Evolutionary conservation across 2,329 filamentous ascomycete species (phyloP).

Genomic region (Neonectria faginata): DNA sequence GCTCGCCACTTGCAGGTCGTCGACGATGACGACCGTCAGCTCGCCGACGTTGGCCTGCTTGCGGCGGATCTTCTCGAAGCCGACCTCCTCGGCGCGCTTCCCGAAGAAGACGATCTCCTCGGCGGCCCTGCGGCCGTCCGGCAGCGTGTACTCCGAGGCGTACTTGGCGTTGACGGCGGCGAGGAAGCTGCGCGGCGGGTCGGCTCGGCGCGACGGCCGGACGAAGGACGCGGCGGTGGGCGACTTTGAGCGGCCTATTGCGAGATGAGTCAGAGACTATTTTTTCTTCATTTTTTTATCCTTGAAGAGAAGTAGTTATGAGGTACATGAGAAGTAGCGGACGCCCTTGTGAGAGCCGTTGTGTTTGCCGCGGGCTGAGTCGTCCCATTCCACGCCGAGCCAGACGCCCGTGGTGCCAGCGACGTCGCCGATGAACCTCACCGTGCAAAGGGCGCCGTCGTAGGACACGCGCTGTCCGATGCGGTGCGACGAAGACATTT

Average conservation of each 20-base stretch:
- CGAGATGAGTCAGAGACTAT: conserved; percentile 10
- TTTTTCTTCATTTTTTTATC: background rate
- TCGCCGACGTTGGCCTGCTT: conserved; percentile 83
- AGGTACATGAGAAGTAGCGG: conserved; percentile 84
- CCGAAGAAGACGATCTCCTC: conserved; percentile 74
- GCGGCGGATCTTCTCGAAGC: conserved; percentile 90
- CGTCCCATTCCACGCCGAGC: conserved; percentile 98
- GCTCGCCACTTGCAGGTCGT: conserved; percentile 73
- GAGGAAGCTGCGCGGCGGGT: conserved; percentile 78
- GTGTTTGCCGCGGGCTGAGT: conserved; percentile 87
- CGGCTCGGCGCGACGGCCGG: conserved; percentile 77
- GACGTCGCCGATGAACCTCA: conserved; percentile 84
- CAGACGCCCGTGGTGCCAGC: conserved; percentile 81
- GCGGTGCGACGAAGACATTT: conserved; percentile 57
- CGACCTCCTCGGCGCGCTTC: conserved; percentile 92
- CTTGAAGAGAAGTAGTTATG: background rate
- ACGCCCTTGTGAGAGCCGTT: conserved; percentile 83
- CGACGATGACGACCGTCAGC: conserved; percentile 83
- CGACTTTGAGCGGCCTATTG: conserved; percentile 68
- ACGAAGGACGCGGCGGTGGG: conserved; percentile 87
- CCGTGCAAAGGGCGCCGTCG: conserved; percentile 80
- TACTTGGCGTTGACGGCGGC: conserved; percentile 88
- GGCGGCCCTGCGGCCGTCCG: conserved; percentile 52
- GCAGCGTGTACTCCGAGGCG: conserved; percentile 65
- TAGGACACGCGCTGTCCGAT: conserved; percentile 85